Conservation (phyloP, 2,329 filamentous ascomycete genomes). For the Xylaria sp. region DNA sequence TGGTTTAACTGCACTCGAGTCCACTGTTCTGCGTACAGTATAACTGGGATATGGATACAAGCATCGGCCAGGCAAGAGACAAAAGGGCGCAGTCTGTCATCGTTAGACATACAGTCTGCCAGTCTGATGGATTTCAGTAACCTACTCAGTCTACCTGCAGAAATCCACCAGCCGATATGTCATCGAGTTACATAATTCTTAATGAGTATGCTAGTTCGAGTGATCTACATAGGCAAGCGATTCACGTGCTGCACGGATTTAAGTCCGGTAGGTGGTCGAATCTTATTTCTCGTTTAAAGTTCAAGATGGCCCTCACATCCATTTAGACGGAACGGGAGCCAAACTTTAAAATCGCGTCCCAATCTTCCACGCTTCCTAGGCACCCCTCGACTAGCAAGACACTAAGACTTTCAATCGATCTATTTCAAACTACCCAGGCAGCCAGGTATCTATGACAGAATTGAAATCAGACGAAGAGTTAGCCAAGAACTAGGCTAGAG, state of each 20-base stretch:
- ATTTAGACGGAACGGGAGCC: background rate
- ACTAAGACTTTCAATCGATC: background rate
- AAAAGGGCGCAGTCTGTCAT: slow-evolving; percentile 7
- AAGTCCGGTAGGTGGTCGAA: background rate
- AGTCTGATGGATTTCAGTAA: background rate
- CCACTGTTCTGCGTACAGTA: background rate
- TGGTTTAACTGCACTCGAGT: slow-evolving; percentile 11
- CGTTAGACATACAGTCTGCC: slow-evolving; percentile 4
- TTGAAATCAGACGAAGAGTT: background rate
- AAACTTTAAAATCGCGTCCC: background rate
- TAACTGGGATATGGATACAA: background rate
- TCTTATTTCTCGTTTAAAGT: background rate
- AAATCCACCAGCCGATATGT: background rate
- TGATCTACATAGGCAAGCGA: background rate
- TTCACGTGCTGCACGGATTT: background rate
- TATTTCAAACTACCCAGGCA: background rate
- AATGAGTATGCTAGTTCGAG: background rate
- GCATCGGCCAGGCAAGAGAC: background rate
- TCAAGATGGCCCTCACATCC: background rate
- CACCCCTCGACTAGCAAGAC: background rate
- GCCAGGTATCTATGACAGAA: background rate
- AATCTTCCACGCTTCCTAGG: background rate
- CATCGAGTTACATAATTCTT: background rate
- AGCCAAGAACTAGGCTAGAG: background rate
- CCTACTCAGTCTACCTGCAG: background rate